These are phyloP conservation scores for Populus nigra DNA, from an alignment of 345 rosid species.

Conservation along the genomic window DNA sequence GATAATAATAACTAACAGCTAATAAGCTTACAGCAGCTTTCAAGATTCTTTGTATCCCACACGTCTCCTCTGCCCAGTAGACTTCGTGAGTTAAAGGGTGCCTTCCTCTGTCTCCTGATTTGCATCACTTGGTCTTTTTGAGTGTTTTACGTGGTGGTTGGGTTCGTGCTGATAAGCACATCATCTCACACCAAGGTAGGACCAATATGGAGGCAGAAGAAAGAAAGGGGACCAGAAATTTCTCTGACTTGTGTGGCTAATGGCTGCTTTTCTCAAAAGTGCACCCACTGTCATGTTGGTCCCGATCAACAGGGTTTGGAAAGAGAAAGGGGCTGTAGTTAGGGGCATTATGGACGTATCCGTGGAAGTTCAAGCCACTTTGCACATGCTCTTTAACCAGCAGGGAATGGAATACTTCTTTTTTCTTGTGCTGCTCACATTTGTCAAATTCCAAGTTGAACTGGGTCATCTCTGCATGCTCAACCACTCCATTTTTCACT, in stretches of 20 bases:
- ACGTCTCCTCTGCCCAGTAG: no score
- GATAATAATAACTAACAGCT: no score
- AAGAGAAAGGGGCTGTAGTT: slow-evolving; percentile 7
- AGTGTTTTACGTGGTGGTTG: neutral
- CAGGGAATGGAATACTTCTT: no score
- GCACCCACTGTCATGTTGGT: slow-evolving; percentile 14
- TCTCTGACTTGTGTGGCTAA: neutral
- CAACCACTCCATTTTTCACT: neutral
- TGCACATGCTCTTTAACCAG: no score
- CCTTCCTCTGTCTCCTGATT: no score
- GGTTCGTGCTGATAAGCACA: slow-evolving; percentile 5
- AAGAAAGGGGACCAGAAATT: neutral
- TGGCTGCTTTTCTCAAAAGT: neutral
- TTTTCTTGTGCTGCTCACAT: no score
- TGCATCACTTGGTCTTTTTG: neutral
- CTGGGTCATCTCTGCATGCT: neutral
- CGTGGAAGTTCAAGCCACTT: neutral
- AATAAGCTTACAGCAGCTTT: no score
- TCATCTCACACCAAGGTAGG: neutral
- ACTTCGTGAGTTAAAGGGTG: no score
- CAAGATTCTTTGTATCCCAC: no score
- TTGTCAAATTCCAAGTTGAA: neutral
- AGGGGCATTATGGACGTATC: neutral
- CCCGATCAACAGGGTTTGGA: slow-evolving; percentile 14
- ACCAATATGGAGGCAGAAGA: neutral